Evolutionary conservation across 1,284 basidiomycete genomes (phyloP).

Genomic region (Mycena sp.): DNA sequence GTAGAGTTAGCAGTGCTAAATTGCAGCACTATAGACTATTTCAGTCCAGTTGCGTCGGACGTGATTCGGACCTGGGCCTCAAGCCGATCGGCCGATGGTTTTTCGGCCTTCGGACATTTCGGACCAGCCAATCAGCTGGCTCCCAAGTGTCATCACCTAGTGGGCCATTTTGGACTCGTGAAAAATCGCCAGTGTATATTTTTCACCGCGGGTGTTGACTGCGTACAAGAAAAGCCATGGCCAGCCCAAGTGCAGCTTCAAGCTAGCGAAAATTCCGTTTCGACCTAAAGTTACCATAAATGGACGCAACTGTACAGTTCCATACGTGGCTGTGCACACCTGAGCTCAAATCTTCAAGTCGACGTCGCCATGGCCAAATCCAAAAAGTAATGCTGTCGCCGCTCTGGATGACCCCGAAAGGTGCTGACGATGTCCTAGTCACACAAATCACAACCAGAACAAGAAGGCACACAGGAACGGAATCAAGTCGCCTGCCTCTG

Average conservation of each 20-base stretch:
- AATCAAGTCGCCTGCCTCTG: slow-evolving; percentile 85
- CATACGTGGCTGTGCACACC: not conserved
- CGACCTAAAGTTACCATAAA: not conserved
- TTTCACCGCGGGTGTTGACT: too few relatives aligned
- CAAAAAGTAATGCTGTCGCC: slow-evolving; percentile 67
- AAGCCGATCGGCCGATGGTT: slow-evolving; percentile 1
- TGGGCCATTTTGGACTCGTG: too few relatives aligned
- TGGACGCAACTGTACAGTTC: not conserved
- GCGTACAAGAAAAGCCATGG: too few relatives aligned
- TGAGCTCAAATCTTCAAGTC: not conserved
- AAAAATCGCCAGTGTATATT: too few relatives aligned
- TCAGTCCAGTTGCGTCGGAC: too few relatives aligned
- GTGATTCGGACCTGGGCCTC: not conserved
- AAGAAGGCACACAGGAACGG: slow-evolving; percentile 98
- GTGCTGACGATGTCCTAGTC: slow-evolving; percentile 53
- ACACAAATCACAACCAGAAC: slow-evolving; percentile 95
- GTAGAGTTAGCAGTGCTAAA: not conserved
- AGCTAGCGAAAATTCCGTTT: too few relatives aligned
- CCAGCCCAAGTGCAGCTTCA: too few relatives aligned
- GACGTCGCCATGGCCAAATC: slow-evolving; percentile 79
- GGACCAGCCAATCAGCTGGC: not conserved
- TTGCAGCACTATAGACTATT: too few relatives aligned
- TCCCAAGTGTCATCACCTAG: too few relatives aligned
- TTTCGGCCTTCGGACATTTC: not conserved
- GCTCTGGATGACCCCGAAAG: not conserved